Evolutionary conservation across 306 rosid species (phyloP).

Genomic region (Rosa persica): DNA sequence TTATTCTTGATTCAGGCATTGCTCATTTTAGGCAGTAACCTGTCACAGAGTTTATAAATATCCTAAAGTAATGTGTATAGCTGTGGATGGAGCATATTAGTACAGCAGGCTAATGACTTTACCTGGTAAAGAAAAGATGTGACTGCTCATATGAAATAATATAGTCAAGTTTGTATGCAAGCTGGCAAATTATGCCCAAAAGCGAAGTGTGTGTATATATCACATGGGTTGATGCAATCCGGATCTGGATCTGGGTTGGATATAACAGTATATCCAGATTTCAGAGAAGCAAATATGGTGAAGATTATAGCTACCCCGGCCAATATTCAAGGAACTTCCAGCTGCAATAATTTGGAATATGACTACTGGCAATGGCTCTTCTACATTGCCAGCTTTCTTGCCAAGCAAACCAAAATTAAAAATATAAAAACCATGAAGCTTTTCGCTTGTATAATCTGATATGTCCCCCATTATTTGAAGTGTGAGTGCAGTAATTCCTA

Average conservation of each 20-base stretch:
- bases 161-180: neutral
- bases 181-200: neutral
- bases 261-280: neutral
- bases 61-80: neutral
- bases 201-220: neutral
- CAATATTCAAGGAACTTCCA: constrained; percentile 15
- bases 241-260: constrained; percentile 1
- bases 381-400: constrained; percentile 23
- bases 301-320: constrained; percentile 15
- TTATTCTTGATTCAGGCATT: neutral
- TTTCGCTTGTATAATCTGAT: neutral
- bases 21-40: neutral
- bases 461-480: constrained; percentile 1
- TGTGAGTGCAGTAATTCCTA: constrained; percentile 10
- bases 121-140: neutral
- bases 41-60: neutral
- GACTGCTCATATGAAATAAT: neutral
- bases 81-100: neutral
- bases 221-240: neutral
- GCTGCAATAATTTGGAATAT: constrained; percentile 9
- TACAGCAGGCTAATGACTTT: constrained; percentile 1
- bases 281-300: neutral
- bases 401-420: constrained; percentile 10
- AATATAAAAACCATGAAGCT: neutral
- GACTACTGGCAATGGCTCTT: constrained; percentile 1